Evolutionary conservation across 352 stramenopile species (phyloP).

Genomic region (Ophiocytium majus): DNA sequence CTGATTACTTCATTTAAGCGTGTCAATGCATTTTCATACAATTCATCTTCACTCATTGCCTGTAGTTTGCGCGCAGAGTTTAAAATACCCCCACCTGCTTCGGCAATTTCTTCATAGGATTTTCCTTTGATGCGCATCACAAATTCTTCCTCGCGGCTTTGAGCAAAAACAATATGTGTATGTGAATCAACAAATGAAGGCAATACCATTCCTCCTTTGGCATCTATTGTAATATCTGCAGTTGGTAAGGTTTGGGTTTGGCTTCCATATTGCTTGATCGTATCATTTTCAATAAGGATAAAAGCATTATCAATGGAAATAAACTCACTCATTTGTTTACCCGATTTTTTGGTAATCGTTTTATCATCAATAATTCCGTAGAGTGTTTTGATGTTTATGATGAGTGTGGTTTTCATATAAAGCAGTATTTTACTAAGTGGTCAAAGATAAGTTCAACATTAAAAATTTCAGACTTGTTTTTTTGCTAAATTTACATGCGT

Average conservation of each 20-base stretch:
- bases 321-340: constrained; percentile 6
- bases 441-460: too few species aligned
- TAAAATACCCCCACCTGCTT: constrained; percentile 48
- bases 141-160: neutral
- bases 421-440: too few species aligned
- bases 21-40: constrained; percentile 29
- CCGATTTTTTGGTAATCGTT: too few species aligned
- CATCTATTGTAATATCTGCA: neutral
- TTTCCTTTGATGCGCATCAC: neutral
- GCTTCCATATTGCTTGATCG: neutral
- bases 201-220: neutral
- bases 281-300: neutral
- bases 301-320: neutral
- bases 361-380: too few species aligned
- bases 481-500: too few species aligned
- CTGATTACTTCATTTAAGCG: constrained; percentile 31
- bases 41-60: constrained; percentile 35
- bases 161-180: constrained; percentile 8
- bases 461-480: too few species aligned
- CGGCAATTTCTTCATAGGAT: constrained; percentile 46
- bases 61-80: constrained; percentile 29
- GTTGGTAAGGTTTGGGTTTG: neutral
- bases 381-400: too few species aligned
- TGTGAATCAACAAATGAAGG: neutral
- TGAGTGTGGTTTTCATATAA: too few species aligned